These are phyloP conservation scores for Medicago ruthenica DNA, from an alignment of 306 rosid genomes.

Conservation along the genomic window DNA sequence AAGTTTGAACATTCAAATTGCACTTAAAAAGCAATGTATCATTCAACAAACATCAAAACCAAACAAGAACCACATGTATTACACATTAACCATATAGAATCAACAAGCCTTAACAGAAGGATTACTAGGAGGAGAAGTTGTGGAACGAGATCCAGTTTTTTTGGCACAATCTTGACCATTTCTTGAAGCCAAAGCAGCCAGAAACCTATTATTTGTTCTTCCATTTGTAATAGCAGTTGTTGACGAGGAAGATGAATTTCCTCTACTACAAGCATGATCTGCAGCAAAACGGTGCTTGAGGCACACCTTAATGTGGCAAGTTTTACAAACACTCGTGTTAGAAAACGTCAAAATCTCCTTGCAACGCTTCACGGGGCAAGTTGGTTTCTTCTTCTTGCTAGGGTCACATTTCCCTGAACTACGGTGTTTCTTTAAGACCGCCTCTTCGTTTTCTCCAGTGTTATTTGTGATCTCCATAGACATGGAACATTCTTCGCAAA, in stretches of 20 bases:
- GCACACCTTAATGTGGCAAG: constrained; percentile 75
- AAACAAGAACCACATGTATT: not conserved
- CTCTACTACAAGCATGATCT: constrained; percentile 65
- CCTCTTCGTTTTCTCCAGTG: constrained; percentile 51
- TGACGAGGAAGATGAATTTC: constrained; percentile 9
- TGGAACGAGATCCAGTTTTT: constrained; percentile 44
- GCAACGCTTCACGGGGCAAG: constrained; percentile 77
- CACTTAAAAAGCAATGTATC: not conserved
- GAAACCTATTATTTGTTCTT: constrained; percentile 61
- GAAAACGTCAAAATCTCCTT: constrained; percentile 79
- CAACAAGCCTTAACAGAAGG: constrained; percentile 64
- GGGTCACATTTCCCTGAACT: constrained; percentile 80
- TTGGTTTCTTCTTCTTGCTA: constrained; percentile 71
- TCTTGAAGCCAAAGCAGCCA: constrained; percentile 66
- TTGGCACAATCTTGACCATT: constrained; percentile 63
- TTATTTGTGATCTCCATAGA: constrained; percentile 73
- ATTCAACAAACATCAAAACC: constrained; percentile 24
- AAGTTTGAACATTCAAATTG: constrained; percentile 31
- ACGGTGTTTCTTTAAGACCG: constrained; percentile 58
- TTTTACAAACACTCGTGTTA: constrained; percentile 69
- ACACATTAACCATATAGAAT: constrained; percentile 1
- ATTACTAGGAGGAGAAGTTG: constrained; percentile 50
- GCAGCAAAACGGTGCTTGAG: constrained; percentile 87
- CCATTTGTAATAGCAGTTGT: constrained; percentile 19
- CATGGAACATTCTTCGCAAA: constrained; percentile 74